Percentiles rank a stretch among this genome's conserved stretches.
phyloP scores from a whole-genome alignment of 2,329 filamentous ascomycete genomes.

The Calonectria crousiana region DNA sequence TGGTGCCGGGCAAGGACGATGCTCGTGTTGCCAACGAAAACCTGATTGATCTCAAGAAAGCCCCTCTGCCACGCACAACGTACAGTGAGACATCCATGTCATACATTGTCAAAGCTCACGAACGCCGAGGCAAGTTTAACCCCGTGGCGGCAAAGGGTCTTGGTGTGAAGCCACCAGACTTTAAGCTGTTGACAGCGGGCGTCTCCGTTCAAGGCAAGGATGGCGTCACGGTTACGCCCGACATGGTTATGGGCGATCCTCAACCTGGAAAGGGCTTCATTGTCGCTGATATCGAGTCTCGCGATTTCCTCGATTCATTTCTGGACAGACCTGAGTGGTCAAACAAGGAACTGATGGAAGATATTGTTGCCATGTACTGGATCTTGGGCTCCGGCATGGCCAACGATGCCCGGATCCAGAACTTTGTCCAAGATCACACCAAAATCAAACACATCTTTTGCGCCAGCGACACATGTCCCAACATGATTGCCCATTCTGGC shows the following conservation, averaged over 20 bases:
- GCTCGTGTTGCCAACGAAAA: slow-evolving; percentile 23
- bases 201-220: slow-evolving; percentile 71
- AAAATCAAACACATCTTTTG: slow-evolving; percentile 82
- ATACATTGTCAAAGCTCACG: slow-evolving; percentile 85
- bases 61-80: slow-evolving; percentile 73
- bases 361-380: slow-evolving; percentile 82
- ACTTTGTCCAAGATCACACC: slow-evolving; percentile 75
- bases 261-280: slow-evolving; percentile 80
- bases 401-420: slow-evolving; percentile 70
- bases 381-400: slow-evolving; percentile 78
- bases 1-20: slow-evolving; percentile 38
- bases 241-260: slow-evolving; percentile 83
- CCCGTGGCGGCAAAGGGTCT: slow-evolving; percentile 72
- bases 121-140: slow-evolving; percentile 85
- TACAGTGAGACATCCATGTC: slow-evolving; percentile 79
- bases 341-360: slow-evolving; percentile 72
- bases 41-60: slow-evolving; percentile 36
- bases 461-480: slow-evolving; percentile 78
- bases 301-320: slow-evolving; percentile 77
- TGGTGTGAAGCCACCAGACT: slow-evolving; percentile 72
- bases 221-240: slow-evolving; percentile 80
- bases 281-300: slow-evolving; percentile 81
- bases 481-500: slow-evolving; percentile 78
- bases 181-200: slow-evolving; percentile 71
- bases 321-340: slow-evolving; percentile 80